These are phyloP conservation scores for Lupinus albus DNA, from an alignment of 306 rosid species.

Conservation along the genomic window DNA sequence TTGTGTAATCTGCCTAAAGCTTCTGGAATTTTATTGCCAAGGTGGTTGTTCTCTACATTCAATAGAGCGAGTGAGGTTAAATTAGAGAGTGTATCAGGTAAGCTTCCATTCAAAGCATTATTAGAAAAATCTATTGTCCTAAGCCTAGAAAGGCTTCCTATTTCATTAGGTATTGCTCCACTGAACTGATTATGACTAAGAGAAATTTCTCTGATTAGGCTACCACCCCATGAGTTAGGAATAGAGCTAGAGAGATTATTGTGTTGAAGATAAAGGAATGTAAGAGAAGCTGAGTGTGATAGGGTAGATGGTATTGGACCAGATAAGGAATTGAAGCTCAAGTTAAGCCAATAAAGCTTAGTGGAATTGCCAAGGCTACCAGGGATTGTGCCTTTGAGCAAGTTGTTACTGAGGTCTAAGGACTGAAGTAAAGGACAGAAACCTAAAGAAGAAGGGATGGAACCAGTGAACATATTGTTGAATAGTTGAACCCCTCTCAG, in stretches of 20 bases:
- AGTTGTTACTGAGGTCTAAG: constrained; percentile 69
- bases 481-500: constrained; percentile 91
- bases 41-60: constrained; percentile 56
- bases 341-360: constrained; percentile 68
- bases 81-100: constrained; percentile 47
- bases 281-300: constrained; percentile 53
- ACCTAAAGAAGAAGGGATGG: constrained; percentile 77
- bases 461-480: constrained; percentile 71
- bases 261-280: constrained; percentile 59
- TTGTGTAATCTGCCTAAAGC: constrained; percentile 53
- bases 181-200: constrained; percentile 53
- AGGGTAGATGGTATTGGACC: constrained; percentile 64
- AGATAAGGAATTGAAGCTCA: constrained; percentile 70
- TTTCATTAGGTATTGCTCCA: constrained; percentile 59
- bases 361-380: constrained; percentile 65
- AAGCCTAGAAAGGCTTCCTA: constrained; percentile 62
- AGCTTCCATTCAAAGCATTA: constrained; percentile 60
- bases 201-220: constrained; percentile 53
- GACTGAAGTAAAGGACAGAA: constrained; percentile 75
- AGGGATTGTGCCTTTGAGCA: constrained; percentile 67
- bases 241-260: constrained; percentile 76
- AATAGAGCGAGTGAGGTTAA: constrained; percentile 52
- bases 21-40: constrained; percentile 55
- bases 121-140: constrained; percentile 55
- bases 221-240: constrained; percentile 59